Evolutionary conservation across 2,329 filamentous ascomycete species (phyloP).

Genomic region (Venturia carpophila): DNA sequence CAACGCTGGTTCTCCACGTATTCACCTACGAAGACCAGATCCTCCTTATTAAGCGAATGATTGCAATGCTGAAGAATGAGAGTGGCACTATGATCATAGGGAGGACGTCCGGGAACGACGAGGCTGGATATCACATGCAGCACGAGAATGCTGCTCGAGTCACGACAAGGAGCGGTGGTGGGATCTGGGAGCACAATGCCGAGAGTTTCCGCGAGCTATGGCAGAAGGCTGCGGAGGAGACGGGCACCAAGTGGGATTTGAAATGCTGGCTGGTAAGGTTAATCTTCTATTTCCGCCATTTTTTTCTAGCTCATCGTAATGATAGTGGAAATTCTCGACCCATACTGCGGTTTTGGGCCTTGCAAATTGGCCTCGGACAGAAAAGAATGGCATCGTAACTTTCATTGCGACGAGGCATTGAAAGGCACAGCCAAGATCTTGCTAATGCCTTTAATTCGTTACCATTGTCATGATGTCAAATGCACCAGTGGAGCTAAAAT

Average conservation of each 20-base stretch:
- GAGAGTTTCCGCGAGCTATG: neutral
- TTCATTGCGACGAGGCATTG: neutral
- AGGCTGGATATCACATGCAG: neutral
- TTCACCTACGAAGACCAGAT: too few species aligned
- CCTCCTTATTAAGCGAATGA: too few species aligned
- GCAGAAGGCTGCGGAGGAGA: neutral
- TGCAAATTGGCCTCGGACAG: neutral
- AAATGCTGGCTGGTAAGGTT: neutral
- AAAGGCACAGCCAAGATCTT: too few species aligned
- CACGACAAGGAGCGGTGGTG: neutral
- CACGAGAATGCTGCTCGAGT: neutral
- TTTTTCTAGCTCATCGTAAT: neutral
- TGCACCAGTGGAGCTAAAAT: neutral
- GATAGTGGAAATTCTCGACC: neutral
- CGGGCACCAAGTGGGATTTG: neutral
- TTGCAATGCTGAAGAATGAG: slow-evolving; percentile 3
- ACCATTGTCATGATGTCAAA: neutral
- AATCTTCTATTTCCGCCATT: neutral
- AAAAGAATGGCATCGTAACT: neutral
- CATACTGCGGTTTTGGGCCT: neutral
- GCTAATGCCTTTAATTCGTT: neutral
- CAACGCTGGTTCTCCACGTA: too few species aligned
- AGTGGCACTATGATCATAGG: too few species aligned
- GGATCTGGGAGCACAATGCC: neutral
- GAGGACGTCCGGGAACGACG: slow-evolving; percentile 2